phyloP scores from a whole-genome alignment of 495 filamentous ascomycete species.

The Neurospora sp. region DNA sequence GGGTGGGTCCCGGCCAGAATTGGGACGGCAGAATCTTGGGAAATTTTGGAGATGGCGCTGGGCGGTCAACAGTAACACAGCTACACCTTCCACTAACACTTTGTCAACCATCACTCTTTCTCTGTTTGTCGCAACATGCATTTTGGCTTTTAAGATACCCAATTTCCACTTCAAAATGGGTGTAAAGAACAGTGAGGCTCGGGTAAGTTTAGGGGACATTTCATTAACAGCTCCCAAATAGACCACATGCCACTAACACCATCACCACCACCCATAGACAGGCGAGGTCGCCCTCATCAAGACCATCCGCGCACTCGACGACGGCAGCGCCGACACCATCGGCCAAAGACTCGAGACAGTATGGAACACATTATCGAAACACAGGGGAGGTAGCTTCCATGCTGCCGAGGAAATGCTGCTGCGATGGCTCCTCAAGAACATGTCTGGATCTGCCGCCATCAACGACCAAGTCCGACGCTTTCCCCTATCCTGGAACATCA shows the following conservation, averaged over 20 bases:
- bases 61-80: background rate
- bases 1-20: background rate
- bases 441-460: conserved; percentile 28
- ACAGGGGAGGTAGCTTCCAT: conserved; percentile 26
- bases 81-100: background rate
- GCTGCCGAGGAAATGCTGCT: conserved; percentile 37
- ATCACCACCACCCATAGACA: conserved; percentile 2
- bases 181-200: background rate
- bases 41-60: conserved; percentile 17
- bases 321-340: conserved; percentile 23
- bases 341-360: conserved; percentile 31
- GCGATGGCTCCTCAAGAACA: conserved; percentile 40
- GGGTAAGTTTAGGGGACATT: background rate
- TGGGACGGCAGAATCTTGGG: conserved; percentile 28
- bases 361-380: conserved; percentile 23
- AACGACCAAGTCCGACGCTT: conserved; percentile 36
- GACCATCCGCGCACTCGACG: conserved; percentile 26
- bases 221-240: background rate
- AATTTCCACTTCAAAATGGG: background rate
- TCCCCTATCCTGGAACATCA: conserved; percentile 32
- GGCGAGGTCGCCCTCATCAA: conserved; percentile 16
- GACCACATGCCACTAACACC: background rate
- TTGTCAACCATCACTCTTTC: background rate
- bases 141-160: background rate
- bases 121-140: background rate